These are phyloP conservation scores for Bipolaris zeicola DNA, from an alignment of 2,329 filamentous ascomycete species.

Conservation along the genomic window DNA sequence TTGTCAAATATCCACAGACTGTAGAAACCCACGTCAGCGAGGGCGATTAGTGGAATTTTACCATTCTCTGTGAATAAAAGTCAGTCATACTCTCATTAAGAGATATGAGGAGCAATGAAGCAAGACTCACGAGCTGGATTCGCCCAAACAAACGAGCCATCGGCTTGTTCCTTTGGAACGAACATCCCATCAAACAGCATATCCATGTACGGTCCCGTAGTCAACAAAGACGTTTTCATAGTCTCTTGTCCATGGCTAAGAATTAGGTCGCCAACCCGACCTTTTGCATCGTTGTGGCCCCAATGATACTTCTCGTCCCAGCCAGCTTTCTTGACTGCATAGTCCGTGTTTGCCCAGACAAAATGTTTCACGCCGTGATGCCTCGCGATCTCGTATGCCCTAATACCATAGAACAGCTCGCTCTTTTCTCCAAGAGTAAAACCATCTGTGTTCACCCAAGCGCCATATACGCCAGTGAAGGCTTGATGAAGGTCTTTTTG, in stretches of 20 bases:
- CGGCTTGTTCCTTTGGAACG: not conserved
- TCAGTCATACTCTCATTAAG: not conserved
- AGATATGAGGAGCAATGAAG: not conserved
- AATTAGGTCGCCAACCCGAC: conserved; percentile 37
- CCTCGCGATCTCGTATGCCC: conserved; percentile 47
- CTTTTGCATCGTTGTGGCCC: conserved; percentile 52
- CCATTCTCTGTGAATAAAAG: not conserved
- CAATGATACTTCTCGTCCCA: not conserved
- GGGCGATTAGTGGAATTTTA: not conserved
- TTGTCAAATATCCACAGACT: conserved; percentile 41
- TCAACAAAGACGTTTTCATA: conserved; percentile 36
- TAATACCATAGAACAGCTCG: conserved; percentile 55
- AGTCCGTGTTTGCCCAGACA: not conserved
- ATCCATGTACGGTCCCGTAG: conserved; percentile 39
- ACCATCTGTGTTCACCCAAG: not conserved
- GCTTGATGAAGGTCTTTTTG: not conserved
- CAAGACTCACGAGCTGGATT: not conserved
- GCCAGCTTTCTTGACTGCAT: not conserved
- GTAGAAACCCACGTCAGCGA: conserved; percentile 36
- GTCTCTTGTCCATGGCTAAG: conserved; percentile 4
- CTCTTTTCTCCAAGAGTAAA: conserved; percentile 47
- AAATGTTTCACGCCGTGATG: conserved; percentile 14
- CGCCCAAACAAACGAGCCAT: not conserved
- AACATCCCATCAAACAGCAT: conserved; percentile 19
- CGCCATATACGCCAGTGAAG: not conserved